These are phyloP conservation scores for Talinum fruticosum DNA, from an alignment of 148 eudicot species.

Conservation along the genomic window DNA sequence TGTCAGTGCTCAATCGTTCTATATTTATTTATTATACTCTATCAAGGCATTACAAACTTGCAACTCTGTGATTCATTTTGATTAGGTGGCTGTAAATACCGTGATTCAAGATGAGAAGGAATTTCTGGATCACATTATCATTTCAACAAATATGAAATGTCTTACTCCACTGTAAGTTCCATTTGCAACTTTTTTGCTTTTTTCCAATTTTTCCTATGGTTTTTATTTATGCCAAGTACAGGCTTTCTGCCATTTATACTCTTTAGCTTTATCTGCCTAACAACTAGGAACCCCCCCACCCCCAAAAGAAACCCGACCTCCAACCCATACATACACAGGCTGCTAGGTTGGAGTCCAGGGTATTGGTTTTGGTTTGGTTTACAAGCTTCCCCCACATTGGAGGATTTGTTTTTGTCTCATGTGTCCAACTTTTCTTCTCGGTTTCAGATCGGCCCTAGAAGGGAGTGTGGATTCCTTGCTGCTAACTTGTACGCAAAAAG, in stretches of 20 bases:
- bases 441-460: slow-evolving; percentile 81
- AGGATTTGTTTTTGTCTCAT: neutral
- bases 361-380: neutral
- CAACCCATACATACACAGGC: neutral
- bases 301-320: neutral
- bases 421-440: neutral
- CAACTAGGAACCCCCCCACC: neutral
- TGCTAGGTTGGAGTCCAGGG: neutral
- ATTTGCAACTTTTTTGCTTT: neutral
- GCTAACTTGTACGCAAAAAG: slow-evolving; percentile 95
- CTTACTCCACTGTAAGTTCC: slow-evolving; percentile 69
- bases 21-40: neutral
- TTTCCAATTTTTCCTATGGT: neutral
- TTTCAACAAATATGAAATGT: slow-evolving; percentile 91
- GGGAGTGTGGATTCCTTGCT: slow-evolving; percentile 88
- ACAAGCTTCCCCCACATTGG: neutral
- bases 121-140: slow-evolving; percentile 79
- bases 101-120: slow-evolving; percentile 55
- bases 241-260: neutral
- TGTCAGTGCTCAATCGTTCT: neutral
- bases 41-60: neutral
- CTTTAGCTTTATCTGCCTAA: no score
- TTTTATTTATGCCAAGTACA: neutral
- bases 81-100: slow-evolving; percentile 79
- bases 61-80: neutral